Conservation (phyloP, 441 rosid species). For the Mallotus japonicus region DNA sequence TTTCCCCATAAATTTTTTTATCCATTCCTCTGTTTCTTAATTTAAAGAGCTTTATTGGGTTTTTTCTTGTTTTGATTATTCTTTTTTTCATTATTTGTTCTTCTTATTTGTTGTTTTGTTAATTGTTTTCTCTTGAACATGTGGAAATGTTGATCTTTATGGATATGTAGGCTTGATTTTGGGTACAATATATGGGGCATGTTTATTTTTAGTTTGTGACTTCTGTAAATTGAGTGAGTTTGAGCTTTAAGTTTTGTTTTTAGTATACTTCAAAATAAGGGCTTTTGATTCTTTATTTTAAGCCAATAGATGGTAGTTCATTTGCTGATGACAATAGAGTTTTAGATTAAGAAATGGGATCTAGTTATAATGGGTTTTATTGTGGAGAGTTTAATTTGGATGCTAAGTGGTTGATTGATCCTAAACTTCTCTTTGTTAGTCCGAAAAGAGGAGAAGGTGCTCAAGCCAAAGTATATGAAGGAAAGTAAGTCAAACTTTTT, state of each 20-base stretch:
- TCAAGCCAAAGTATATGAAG: constrained; percentile 96
- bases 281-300: constrained; percentile 19
- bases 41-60: constrained; percentile 19
- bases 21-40: constrained; percentile 10
- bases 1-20: constrained; percentile 9
- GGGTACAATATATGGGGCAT: constrained; percentile 26
- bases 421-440: constrained; percentile 13
- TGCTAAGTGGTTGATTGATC: constrained; percentile 79
- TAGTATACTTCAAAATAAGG: constrained; percentile 10
- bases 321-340: background rate
- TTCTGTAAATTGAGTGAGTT: constrained; percentile 21
- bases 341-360: constrained; percentile 54
- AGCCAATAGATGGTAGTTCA: constrained; percentile 30
- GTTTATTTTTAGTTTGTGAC: background rate
- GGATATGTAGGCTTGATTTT: constrained; percentile 38
- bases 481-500: constrained; percentile 67
- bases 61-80: constrained; percentile 6
- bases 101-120: background rate
- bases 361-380: constrained; percentile 57
- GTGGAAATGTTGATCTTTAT: constrained; percentile 35
- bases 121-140: constrained; percentile 21
- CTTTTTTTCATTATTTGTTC: constrained; percentile 7
- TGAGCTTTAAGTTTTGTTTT: background rate
- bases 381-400: constrained; percentile 66
- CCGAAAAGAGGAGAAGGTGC: constrained; percentile 98